phyloP scores from a whole-genome alignment of 768 basidiomycete species.

The Lyophyllum decastes region DNA sequence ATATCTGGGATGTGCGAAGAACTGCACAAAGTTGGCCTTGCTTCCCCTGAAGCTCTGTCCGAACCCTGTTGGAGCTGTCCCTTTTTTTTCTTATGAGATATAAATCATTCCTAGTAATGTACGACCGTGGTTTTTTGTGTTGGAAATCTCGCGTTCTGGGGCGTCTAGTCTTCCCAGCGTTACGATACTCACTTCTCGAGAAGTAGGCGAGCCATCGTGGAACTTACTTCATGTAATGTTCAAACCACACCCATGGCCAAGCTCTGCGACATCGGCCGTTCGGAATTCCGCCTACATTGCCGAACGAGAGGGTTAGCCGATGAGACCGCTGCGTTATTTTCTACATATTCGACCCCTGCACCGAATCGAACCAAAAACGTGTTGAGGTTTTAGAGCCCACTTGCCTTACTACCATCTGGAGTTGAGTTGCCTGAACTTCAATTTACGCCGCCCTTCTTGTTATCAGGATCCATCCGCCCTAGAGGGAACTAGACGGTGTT shows the following conservation, averaged over 20 bases:
- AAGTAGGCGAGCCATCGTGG: not conserved
- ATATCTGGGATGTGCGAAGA: constrained; percentile 13
- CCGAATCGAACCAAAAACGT: not conserved
- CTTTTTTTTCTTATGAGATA: not conserved
- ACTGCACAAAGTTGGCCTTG: constrained; percentile 4
- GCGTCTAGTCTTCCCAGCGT: not conserved
- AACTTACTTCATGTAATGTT: not conserved
- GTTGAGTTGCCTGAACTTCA: not conserved
- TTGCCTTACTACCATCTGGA: not conserved
- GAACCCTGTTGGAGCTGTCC: not conserved
- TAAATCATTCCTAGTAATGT: not conserved
- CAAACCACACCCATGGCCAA: not conserved
- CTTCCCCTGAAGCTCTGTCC: not conserved
- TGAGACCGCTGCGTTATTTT: not conserved
- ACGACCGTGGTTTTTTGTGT: not conserved
- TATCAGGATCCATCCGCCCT: not conserved
- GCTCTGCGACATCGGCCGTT: not conserved
- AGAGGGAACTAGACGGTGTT: not conserved
- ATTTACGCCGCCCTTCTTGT: not conserved
- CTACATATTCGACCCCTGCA: not conserved
- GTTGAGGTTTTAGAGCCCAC: not conserved
- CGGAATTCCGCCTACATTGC: not conserved
- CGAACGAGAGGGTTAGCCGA: not conserved
- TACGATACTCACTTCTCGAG: not conserved
- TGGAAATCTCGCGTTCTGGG: not conserved